Evolutionary conservation across 2,329 filamentous ascomycete genomes (phyloP).

Genomic region (Curvularia sp.): DNA sequence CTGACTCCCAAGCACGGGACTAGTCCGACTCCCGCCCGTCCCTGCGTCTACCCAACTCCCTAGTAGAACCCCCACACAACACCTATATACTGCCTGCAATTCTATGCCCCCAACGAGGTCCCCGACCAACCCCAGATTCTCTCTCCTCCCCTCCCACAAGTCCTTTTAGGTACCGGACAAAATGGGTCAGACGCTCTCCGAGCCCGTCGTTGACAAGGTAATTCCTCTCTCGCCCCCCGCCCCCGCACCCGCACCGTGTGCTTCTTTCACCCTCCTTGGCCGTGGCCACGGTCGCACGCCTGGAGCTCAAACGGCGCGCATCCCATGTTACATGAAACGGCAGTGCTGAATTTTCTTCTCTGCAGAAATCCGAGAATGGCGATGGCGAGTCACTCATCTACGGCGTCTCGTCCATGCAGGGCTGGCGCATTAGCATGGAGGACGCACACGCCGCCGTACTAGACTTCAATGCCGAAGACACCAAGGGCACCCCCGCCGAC

Average conservation of each 20-base stretch:
- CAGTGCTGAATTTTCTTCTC: constrained; percentile 13
- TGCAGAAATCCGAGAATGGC: constrained; percentile 82
- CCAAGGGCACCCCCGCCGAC: constrained; percentile 67
- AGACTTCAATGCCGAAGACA: constrained; percentile 69
- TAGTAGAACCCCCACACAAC: constrained; percentile 37
- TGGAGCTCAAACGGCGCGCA: constrained; percentile 8
- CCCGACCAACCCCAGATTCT: constrained; percentile 30
- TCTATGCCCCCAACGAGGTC: constrained; percentile 41
- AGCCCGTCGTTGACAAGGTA: constrained; percentile 99
- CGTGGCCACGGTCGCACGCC: constrained; percentile 22
- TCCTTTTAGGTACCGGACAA: constrained; percentile 43
- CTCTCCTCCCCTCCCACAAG: constrained; percentile 30
- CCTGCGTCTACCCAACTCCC: constrained; percentile 14
- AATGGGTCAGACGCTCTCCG: constrained; percentile 99
- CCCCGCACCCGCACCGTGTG: constrained; percentile 42
- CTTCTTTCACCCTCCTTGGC: constrained; percentile 12
- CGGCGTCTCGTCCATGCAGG: constrained; percentile 98
- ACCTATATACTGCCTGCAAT: constrained; percentile 38
- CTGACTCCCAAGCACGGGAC: constrained; percentile 5
- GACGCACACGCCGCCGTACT: constrained; percentile 91
- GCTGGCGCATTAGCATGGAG: constrained; percentile 99
- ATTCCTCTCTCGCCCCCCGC: constrained; percentile 36
- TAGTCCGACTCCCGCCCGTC: constrained; percentile 10
- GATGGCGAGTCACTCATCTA: constrained; percentile 92
- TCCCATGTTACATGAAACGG: not conserved